Percentiles rank a stretch among this genome's conserved stretches.
phyloP scores from a whole-genome alignment of 148 eudicot species.

The Fagopyrum tataricum region DNA sequence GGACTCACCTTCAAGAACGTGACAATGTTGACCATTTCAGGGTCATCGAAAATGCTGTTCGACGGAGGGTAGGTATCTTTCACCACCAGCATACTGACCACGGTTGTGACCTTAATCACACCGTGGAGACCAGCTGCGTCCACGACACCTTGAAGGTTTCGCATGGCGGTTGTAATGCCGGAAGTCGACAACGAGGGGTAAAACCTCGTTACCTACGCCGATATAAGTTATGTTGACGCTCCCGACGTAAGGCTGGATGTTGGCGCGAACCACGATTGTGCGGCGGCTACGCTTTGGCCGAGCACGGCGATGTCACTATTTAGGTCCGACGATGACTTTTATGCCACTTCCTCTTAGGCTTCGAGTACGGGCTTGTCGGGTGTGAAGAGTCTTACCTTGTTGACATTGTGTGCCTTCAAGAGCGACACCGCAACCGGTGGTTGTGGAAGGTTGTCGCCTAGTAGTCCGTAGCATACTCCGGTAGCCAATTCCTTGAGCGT shows the following conservation, averaged over 20 bases:
- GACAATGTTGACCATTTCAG: slow-evolving; percentile 15
- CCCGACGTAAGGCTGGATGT: slow-evolving; percentile 29
- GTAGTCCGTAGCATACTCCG: slow-evolving; percentile 48
- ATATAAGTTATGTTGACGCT: slow-evolving; percentile 30
- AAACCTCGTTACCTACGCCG: slow-evolving; percentile 47
- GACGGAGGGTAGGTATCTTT: slow-evolving; percentile 49
- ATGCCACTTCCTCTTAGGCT: slow-evolving; percentile 44
- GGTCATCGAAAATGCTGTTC: neutral
- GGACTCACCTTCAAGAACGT: slow-evolving; percentile 1
- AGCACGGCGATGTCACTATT: slow-evolving; percentile 29
- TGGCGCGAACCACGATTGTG: slow-evolving; percentile 31
- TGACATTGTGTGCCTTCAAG: slow-evolving; percentile 19
- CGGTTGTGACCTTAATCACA: slow-evolving; percentile 34
- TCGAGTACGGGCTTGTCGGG: slow-evolving; percentile 41
- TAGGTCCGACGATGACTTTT: slow-evolving; percentile 31
- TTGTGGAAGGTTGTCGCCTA: slow-evolving; percentile 42
- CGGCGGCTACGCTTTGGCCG: slow-evolving; percentile 25
- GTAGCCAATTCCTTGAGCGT: too few relatives aligned
- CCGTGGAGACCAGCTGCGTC: slow-evolving; percentile 20
- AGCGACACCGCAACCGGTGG: slow-evolving; percentile 31
- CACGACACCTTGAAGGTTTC: slow-evolving; percentile 24
- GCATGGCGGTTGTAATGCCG: slow-evolving; percentile 38
- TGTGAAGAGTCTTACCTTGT: slow-evolving; percentile 37
- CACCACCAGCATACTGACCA: slow-evolving; percentile 27
- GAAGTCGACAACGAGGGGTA: slow-evolving; percentile 29